A percentile compares a stretch with the other conserved stretches of the same genome.
Conservation (phyloP, 441 rosid species). For the Arabidopsis lyrata region DNA sequence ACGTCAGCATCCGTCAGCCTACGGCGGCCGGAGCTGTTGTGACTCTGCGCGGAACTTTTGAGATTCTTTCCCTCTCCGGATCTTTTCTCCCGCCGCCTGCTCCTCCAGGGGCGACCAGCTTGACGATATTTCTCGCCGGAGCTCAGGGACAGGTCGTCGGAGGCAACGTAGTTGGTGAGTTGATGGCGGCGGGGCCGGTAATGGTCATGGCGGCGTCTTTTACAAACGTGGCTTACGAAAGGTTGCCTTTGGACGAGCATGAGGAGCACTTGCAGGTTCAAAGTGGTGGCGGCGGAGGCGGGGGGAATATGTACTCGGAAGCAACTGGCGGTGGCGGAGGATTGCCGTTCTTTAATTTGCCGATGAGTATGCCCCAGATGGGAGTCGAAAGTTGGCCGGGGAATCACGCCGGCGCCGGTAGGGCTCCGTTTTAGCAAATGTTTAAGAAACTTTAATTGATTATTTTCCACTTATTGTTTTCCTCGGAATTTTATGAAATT, state of each 20-base stretch:
- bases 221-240: conserved; percentile 90
- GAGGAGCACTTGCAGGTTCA: conserved; percentile 77
- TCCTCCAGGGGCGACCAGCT: conserved; percentile 93
- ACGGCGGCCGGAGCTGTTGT: conserved; percentile 79
- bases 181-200: conserved; percentile 87
- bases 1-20: conserved; percentile 87
- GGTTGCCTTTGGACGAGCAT: conserved; percentile 87
- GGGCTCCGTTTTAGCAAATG: conserved; percentile 64
- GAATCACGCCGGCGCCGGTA: conserved; percentile 60
- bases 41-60: conserved; percentile 85
- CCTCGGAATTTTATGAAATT: conserved; percentile 17
- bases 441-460: conserved; percentile 7
- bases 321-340: conserved; percentile 58
- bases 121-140: conserved; percentile 83
- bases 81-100: conserved; percentile 97
- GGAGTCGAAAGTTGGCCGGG: conserved; percentile 87
- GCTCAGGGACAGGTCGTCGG: conserved; percentile 96
- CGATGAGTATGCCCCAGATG: conserved; percentile 70
- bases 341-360: conserved; percentile 82
- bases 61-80: conserved; percentile 87
- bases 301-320: conserved; percentile 44
- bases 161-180: conserved; percentile 90
- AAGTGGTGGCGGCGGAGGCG: conserved; percentile 48
- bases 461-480: background rate
- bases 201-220: conserved; percentile 89